Base-by-base conservation (phyloP, 192 early-diverging fungal species). In the Backusella tuberculispora region DNA sequence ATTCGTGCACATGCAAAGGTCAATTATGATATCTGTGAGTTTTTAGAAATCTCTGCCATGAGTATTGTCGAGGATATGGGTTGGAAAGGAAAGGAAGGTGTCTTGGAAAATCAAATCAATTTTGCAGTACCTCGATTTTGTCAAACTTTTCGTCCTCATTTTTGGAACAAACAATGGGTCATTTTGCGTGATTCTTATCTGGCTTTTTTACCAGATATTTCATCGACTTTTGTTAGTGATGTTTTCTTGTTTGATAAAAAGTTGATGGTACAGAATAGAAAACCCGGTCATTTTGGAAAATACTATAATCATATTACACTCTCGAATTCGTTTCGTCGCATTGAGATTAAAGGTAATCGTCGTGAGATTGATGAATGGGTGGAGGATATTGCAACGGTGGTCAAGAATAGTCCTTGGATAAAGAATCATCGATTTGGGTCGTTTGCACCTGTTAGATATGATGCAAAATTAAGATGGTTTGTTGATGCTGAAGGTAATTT, bases 1-100 rank as follows among this genome's bases (percentile, higher is more conserved):
- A 81, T 84, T 12, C 80, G 75, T n/a, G 82, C 89, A n/a, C 92
- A 92, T 64, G 85, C 92, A 75, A 82, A 81, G 19, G 84, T 89
- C 13, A 88, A 84, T 7, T 90, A 89, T 73, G 90, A 93, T 74
- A 77, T 94, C 6, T 92, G 91, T 78, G 92, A 90, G 60, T 94
- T 94, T 74, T 72, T 94, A 48, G 93, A 93, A 75, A 86, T 94
- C 44, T 90, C 90, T 72, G 88, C 89, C 5, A 84, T 92, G 71
- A 91, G 90, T 26, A 87, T 94, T 65, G 87, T 88, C 19, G 91
- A 88, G 69, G 92, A 92, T 72, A 91, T 93, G 83, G 90, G 93
- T 0, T 94, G 93, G 93, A 94, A 94, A 69, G 93, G 93, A 47
- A 94, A 94, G 72, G 93, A 94, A 71, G 90, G 89, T 26, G 89